A percentile compares a stretch with the other conserved stretches of the same genome.
phyloP scores from a whole-genome alignment of 208 protist genomes.

The Crithidia bombi region DNA sequence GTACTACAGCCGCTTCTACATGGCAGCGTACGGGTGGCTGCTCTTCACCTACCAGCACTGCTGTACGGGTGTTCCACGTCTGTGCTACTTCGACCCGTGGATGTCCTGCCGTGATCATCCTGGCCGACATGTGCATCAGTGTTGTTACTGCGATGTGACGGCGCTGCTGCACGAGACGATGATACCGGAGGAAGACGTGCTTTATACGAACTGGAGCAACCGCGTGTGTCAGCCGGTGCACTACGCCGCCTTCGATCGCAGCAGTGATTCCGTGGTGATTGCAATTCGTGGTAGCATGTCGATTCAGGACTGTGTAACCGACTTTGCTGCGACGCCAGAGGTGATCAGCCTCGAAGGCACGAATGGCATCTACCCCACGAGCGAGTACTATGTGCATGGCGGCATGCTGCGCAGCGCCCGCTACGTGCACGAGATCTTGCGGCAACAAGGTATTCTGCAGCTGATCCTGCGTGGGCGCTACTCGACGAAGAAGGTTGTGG shows the following conservation, averaged over 20 bases:
- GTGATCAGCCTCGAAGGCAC: constrained; percentile 41
- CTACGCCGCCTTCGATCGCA: constrained; percentile 72
- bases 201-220: constrained; percentile 79
- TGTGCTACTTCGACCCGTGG: constrained; percentile 67
- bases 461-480: constrained; percentile 48
- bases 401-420: constrained; percentile 74
- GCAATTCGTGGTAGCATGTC: constrained; percentile 90
- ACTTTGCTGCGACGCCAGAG: constrained; percentile 64
- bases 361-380: constrained; percentile 11
- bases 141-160: constrained; percentile 69
- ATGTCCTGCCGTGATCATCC: constrained; percentile 68
- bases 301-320: constrained; percentile 82
- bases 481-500: constrained; percentile 46
- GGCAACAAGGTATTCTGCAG: constrained; percentile 66
- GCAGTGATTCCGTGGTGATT: constrained; percentile 67
- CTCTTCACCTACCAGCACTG: constrained; percentile 75
- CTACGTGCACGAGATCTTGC: constrained; percentile 64
- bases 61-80: constrained; percentile 50
- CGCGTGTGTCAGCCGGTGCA: constrained; percentile 74
- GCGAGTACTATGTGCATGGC: constrained; percentile 81
- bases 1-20: constrained; percentile 76
- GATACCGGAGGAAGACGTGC: constrained; percentile 64
- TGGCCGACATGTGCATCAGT: constrained; percentile 51
- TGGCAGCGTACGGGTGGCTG: constrained; percentile 79
- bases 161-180: constrained; percentile 61